Percentiles rank a stretch among this genome's conserved stretches.
These are phyloP conservation scores for Sporisorium scitamineum DNA, from an alignment of 1,284 basidiomycete species.

Conservation along the genomic window DNA sequence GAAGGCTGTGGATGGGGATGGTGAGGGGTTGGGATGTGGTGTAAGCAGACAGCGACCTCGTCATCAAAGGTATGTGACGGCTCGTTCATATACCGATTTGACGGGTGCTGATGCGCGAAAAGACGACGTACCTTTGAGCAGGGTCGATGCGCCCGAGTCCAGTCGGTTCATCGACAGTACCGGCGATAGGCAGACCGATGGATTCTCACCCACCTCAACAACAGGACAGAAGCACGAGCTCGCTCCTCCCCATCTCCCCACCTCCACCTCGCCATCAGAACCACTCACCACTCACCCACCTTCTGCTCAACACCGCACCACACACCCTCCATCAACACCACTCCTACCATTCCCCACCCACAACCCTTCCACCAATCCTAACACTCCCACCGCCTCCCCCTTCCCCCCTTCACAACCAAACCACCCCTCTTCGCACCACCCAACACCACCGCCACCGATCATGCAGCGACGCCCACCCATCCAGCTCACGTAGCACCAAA, in stretches of 20 bases:
- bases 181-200: no score
- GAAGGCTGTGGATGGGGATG: background rate
- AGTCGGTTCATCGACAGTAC: no score
- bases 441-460: constrained; percentile 12
- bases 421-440: background rate
- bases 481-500: constrained; percentile 9
- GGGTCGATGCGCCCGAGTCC: no score
- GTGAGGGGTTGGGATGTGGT: background rate
- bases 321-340: background rate
- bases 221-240: no score
- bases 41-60: background rate
- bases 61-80: constrained; percentile 24
- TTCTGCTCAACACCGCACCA: background rate
- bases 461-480: constrained; percentile 17
- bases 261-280: background rate
- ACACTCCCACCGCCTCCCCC: no score
- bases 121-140: no score
- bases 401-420: no score
- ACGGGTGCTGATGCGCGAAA: background rate
- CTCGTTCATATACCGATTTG: constrained; percentile 5
- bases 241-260: background rate
- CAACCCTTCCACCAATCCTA: background rate
- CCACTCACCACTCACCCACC: background rate
- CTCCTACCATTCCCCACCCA: background rate
- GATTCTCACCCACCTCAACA: no score